Evolutionary conservation across 257 asterid species (phyloP), one percentile per base, ranked within the genome.

Genomic region (Craterostigma plantagineum): DNA sequence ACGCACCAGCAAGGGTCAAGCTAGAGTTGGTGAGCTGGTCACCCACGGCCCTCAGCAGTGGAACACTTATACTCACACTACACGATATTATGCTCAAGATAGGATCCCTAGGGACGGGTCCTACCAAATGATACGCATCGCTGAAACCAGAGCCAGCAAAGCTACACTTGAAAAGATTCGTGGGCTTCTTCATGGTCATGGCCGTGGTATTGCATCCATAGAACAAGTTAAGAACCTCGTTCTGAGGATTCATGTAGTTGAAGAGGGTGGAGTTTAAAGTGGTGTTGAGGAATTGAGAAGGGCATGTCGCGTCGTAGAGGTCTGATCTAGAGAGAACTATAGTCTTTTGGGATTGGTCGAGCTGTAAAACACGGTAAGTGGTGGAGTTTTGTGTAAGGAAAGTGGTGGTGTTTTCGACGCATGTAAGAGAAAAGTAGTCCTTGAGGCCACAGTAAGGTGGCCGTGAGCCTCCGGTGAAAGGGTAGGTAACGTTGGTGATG

Each of bases 381-480:
- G 67, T 34, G 0, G 77, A 64, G 34, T 48, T 43, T 51, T 60
- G 63, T 10, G 64, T 53, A 0, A 78, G 14, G 55, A 65, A 65
- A 1, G 85, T 17, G 45, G 33, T 23, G 46, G 42, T 15, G 50
- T 58, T 43, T 34, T 47, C 33, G 8, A 44, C 52, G 66, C 92
- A 81, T 16, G 66, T 46, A 39, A 78, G 79, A 0, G 61, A 56
- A 64, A 68, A 77, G 30, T 23, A 23, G 0, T 59, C 74, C 2
- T 81, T 79, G 35, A 59, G 66, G 42, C 86, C 86, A 42, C 86
- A 75, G 69, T 64, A 46, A 42, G 66, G 50, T 46, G 81, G 82
- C 35, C 87, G 93, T 50, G 59, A 68, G 41, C 68, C 75, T 18
- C 83, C 81, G 34, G 62, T 52, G 66, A 79, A 76, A 14, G 93